Conservation (phyloP, 495 filamentous ascomycete genomes). For the Achaetomiella virescens region DNA sequence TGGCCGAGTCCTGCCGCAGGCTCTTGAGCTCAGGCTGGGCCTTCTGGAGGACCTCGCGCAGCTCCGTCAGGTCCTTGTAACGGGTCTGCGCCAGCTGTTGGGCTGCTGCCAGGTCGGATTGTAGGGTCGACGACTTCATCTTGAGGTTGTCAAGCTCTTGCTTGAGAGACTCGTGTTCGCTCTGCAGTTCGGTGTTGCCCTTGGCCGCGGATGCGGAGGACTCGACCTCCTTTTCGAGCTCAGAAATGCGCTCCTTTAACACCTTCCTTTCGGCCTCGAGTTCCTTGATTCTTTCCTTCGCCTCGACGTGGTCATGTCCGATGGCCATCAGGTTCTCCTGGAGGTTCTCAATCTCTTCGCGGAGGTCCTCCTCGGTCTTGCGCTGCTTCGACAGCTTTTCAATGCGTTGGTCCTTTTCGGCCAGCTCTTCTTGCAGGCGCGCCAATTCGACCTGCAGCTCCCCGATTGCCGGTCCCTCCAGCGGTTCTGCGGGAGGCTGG, state of each 20-base stretch:
- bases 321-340: constrained; percentile 69
- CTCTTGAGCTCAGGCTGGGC: constrained; percentile 76
- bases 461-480: constrained; percentile 20
- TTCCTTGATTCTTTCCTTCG: constrained; percentile 69
- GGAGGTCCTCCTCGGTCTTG: constrained; percentile 70
- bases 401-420: constrained; percentile 66
- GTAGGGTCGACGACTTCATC: constrained; percentile 57
- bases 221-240: constrained; percentile 58
- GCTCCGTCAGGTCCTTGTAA: constrained; percentile 80
- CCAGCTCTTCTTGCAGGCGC: constrained; percentile 53
- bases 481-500: constrained; percentile 18
- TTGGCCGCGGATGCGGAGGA: constrained; percentile 29
- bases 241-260: constrained; percentile 56
- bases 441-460: constrained; percentile 38
- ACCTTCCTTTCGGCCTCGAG: constrained; percentile 38
- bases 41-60: constrained; percentile 72
- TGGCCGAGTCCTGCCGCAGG: constrained; percentile 66
- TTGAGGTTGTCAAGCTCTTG: constrained; percentile 72
- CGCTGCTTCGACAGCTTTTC: constrained; percentile 57
- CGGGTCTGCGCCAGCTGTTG: constrained; percentile 77
- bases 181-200: constrained; percentile 46
- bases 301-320: constrained; percentile 75
- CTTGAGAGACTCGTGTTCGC: constrained; percentile 54
- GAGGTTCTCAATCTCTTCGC: constrained; percentile 80
- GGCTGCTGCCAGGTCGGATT: constrained; percentile 80